Base-by-base conservation (phyloP, 352 stramenopile genomes). In the Globisporangium spinosum region DNA sequence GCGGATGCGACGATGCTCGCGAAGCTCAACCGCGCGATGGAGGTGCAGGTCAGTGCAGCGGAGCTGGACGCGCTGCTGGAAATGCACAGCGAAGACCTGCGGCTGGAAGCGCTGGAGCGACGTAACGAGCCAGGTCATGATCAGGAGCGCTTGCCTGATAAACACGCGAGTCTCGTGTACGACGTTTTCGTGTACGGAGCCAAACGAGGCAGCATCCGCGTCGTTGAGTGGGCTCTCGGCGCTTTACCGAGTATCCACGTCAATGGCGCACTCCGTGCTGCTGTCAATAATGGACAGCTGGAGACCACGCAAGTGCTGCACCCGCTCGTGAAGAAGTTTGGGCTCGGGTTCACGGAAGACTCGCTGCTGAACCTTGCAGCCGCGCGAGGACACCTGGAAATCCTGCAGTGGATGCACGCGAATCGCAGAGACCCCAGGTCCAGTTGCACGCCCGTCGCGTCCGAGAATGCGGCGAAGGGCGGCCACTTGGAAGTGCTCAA, bases 131-230 rank as follows among this genome's bases (percentile, higher is more conserved):
- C 8, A 29, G 32, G 9, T 25, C 15, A 34, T 7, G 23, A 67
- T 1, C 61, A 15, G 12, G 29, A 20, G 55, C 15, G 6, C 1
- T 15, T 25, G 10, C 27, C 3, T n/a, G 40, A 25, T 23, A 25
- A 64, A 25, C 38, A 64, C 27, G 29, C 8, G 45, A 38, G 38
- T 13, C 27, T 59, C 43, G 64, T 69, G 55, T 56, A 62, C 54
- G 55, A 62, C 43, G 34, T 69, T 22, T 60, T 69, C 10, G 55
- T 69, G n/a, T 49, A 38, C 15, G 64, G 64, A 32, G 64, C 64
- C 29, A 69, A 69, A 49, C 29, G 40, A 27, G 64, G 55, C 20
- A 58, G 64, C 55, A 34, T 34, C 3, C 13, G 17, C 9, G 43
- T 68, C 25, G 38, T 68, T 1, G 15, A 61, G 35, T 68, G 53